Percentiles rank a stretch among this genome's conserved stretches.
Conservation (phyloP, 2,329 filamentous ascomycete species). For the Sordariomycetes sp. region DNA sequence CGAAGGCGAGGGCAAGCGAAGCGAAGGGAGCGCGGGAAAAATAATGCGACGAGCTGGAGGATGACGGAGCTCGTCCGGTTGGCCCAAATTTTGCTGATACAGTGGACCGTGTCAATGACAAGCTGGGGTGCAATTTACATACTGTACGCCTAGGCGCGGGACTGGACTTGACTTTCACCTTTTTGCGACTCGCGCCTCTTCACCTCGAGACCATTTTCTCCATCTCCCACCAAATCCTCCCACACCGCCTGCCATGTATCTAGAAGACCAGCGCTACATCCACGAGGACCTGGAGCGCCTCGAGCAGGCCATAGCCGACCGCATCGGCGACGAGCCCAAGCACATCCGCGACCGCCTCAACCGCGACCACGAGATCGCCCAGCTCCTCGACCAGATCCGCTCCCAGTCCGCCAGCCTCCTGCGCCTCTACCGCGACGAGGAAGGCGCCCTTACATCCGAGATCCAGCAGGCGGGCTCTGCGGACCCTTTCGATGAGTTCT, state of each 20-base stretch:
- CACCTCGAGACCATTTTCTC: neutral
- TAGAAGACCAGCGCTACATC: conserved; percentile 87
- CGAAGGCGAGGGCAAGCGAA: neutral
- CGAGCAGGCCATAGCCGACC: conserved; percentile 86
- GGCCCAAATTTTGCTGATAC: neutral
- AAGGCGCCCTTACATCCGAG: conserved; percentile 60
- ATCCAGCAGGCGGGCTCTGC: conserved; percentile 64
- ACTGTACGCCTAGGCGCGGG: neutral
- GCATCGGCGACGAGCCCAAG: conserved; percentile 76
- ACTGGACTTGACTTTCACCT: neutral
- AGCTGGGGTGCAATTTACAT: neutral
- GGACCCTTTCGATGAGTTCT: conserved; percentile 84
- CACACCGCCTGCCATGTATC: conserved; percentile 42
- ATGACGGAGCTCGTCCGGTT: neutral
- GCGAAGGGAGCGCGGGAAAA: neutral
- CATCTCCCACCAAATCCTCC: neutral
- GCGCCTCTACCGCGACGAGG: conserved; percentile 71
- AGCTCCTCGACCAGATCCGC: conserved; percentile 79
- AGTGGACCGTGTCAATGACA: neutral
- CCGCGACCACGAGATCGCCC: conserved; percentile 81
- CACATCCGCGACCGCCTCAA: conserved; percentile 81
- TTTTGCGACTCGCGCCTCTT: neutral
- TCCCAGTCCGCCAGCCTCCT: conserved; percentile 70
- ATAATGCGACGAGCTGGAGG: neutral
- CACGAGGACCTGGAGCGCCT: conserved; percentile 95